A percentile compares a stretch with the other conserved stretches of the same genome.
These are phyloP conservation scores for Rhodotorula sp. DNA, from an alignment of 1,284 basidiomycete species.

Conservation along the genomic window DNA sequence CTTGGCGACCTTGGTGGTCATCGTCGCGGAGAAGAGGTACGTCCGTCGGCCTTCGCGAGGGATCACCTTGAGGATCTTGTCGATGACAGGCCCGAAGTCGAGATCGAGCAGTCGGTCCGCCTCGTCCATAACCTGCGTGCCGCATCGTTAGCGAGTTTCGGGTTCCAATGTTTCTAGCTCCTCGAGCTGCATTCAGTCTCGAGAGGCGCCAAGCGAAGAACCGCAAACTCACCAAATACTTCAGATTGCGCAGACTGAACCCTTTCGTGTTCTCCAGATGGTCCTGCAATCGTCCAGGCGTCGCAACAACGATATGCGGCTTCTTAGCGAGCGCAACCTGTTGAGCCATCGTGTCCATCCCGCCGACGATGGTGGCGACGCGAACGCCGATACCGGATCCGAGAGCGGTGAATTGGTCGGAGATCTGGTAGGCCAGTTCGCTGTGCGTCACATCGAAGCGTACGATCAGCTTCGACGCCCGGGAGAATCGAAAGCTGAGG, in stretches of 20 bases:
- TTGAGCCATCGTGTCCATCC: slow-evolving; percentile 91
- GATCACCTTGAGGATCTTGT: slow-evolving; percentile 93
- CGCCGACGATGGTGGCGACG: slow-evolving; percentile 88
- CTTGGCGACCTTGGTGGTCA: slow-evolving; percentile 99
- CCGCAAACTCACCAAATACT: slow-evolving; percentile 71
- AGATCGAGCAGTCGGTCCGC: slow-evolving; percentile 95
- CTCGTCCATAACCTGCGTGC: slow-evolving; percentile 82
- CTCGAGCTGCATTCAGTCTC: background rate
- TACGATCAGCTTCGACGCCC: background rate
- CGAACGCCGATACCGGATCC: slow-evolving; percentile 93
- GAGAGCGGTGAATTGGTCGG: slow-evolving; percentile 89
- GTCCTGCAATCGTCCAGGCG: slow-evolving; percentile 90
- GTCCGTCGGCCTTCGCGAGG: slow-evolving; percentile 86
- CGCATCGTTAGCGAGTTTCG: background rate
- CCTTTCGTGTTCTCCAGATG: slow-evolving; percentile 98
- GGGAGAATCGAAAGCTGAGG: too few species aligned
- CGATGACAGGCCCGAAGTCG: slow-evolving; percentile 96
- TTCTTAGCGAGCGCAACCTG: slow-evolving; percentile 88
- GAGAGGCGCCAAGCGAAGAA: background rate
- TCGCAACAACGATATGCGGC: slow-evolving; percentile 96
- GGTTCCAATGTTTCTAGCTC: background rate
- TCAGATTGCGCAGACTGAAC: slow-evolving; percentile 80
- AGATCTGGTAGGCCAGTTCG: slow-evolving; percentile 98
- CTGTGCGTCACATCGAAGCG: slow-evolving; percentile 47
- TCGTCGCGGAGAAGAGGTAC: slow-evolving; percentile 98